A percentile compares a stretch with the other conserved stretches of the same genome.
Evolutionary conservation across 2,329 filamentous ascomycete genomes (phyloP).

Genomic region (Fusarium tjaetaba): DNA sequence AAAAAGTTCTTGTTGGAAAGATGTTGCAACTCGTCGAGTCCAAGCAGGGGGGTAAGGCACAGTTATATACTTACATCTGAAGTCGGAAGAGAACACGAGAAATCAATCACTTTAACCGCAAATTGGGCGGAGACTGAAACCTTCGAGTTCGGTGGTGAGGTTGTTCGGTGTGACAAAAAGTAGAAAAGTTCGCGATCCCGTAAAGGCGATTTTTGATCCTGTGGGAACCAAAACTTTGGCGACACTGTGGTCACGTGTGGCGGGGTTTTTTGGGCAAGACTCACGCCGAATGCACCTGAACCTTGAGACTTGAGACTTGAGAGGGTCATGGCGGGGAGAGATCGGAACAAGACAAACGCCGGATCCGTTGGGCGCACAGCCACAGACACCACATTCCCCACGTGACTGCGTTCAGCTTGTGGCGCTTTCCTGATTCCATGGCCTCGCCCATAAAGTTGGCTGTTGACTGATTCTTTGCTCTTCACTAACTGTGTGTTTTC

Average conservation of each 20-base stretch:
- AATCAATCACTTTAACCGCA: slow-evolving; percentile 99
- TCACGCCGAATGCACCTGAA: slow-evolving; percentile 14
- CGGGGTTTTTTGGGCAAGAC: not conserved
- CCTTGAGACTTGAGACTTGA: not conserved
- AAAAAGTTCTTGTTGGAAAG: slow-evolving; percentile 18
- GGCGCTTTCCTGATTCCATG: slow-evolving; percentile 42
- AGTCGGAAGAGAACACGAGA: slow-evolving; percentile 76
- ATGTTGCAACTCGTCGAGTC: slow-evolving; percentile 1
- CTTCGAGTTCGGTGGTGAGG: slow-evolving; percentile 79
- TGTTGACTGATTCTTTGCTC: slow-evolving; percentile 41
- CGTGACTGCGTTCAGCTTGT: slow-evolving; percentile 24
- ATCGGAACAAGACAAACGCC: slow-evolving; percentile 27
- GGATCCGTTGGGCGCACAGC: slow-evolving; percentile 29
- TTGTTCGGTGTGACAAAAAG: slow-evolving; percentile 46
- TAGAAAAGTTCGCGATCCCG: slow-evolving; percentile 44
- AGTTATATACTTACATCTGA: slow-evolving; percentile 49
- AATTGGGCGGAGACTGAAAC: slow-evolving; percentile 97
- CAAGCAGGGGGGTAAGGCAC: not conserved
- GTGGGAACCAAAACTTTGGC: slow-evolving; percentile 45
- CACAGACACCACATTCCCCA: not conserved
- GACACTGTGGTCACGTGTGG: not conserved
- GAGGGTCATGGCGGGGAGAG: slow-evolving; percentile 19
- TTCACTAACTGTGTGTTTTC: slow-evolving; percentile 35
- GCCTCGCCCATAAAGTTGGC: slow-evolving; percentile 42
- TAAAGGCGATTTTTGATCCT: slow-evolving; percentile 46